These are phyloP conservation scores for Nicotiana tabacum DNA, from an alignment of 257 asterid species.

Conservation along the genomic window DNA sequence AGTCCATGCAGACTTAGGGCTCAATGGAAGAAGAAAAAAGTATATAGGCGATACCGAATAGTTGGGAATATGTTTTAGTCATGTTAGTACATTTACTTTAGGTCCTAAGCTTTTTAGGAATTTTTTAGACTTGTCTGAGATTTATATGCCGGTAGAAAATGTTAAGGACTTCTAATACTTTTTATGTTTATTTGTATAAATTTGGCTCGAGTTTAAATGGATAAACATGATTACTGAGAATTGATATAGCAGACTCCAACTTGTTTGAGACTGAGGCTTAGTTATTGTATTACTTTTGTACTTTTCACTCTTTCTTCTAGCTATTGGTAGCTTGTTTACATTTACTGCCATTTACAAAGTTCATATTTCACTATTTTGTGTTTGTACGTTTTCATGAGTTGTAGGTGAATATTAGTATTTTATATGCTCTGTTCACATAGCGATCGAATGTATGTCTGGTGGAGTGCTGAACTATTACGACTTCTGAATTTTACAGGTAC, in stretches of 20 bases:
- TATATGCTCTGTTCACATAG: not conserved
- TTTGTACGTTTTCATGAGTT: not conserved
- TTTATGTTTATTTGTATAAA: not conserved
- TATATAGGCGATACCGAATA: not conserved
- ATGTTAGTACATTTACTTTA: not conserved
- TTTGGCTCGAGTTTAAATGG: not conserved
- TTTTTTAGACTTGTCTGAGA: not conserved
- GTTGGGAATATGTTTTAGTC: not conserved
- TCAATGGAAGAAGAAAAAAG: not conserved
- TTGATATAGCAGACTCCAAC: not conserved
- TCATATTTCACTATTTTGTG: not conserved
- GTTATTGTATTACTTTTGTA: not conserved
- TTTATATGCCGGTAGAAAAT: not conserved
- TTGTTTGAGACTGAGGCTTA: not conserved
- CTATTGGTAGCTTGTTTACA: not conserved
- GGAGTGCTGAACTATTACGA: not conserved
- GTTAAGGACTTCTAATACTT: not conserved
- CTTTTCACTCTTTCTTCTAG: not conserved
- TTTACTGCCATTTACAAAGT: not conserved
- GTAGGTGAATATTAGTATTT: not conserved
- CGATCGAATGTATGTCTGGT: not conserved
- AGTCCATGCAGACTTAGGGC: not conserved
- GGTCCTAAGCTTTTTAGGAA: not conserved
- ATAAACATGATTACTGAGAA: not conserved
- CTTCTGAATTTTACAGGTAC: constrained; percentile 60